These are phyloP conservation scores for Lycium ferocissimum DNA, from an alignment of 257 asterid genomes.

Conservation along the genomic window DNA sequence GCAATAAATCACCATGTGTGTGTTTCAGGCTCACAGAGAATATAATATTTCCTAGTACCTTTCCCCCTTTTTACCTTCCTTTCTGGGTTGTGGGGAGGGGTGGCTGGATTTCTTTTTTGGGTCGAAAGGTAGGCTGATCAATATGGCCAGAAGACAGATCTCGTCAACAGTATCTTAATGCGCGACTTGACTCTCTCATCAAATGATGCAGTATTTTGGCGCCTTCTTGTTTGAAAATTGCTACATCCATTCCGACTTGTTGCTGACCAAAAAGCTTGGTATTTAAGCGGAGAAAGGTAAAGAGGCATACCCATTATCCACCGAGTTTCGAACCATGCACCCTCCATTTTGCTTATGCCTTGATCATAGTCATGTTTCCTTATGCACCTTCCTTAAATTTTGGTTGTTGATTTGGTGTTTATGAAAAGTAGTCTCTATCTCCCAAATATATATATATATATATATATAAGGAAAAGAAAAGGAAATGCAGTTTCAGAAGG, in stretches of 20 bases:
- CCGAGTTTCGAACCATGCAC: background rate
- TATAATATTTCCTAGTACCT: background rate
- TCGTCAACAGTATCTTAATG: background rate
- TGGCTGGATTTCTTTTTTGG: background rate
- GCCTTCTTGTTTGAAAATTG: slow-evolving; percentile 20
- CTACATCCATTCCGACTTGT: background rate
- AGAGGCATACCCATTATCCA: background rate
- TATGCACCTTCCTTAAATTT: background rate
- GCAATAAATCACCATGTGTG: slow-evolving; percentile 16
- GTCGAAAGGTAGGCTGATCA: background rate
- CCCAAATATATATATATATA: background rate
- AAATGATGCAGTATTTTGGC: background rate
- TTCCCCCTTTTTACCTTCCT: background rate
- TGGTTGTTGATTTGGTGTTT: background rate
- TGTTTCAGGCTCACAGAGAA: background rate
- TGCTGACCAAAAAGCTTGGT: background rate
- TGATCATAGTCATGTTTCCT: background rate
- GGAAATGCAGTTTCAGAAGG: slow-evolving; percentile 13
- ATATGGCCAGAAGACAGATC: background rate
- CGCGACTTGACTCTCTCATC: background rate
- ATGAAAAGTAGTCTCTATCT: background rate
- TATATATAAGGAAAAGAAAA: background rate
- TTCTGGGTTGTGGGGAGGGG: background rate
- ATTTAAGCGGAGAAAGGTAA: background rate
- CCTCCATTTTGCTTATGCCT: background rate